Evolutionary conservation across 768 basidiomycete species (phyloP).

Genomic region (Xerocomellus chrysenteron): DNA sequence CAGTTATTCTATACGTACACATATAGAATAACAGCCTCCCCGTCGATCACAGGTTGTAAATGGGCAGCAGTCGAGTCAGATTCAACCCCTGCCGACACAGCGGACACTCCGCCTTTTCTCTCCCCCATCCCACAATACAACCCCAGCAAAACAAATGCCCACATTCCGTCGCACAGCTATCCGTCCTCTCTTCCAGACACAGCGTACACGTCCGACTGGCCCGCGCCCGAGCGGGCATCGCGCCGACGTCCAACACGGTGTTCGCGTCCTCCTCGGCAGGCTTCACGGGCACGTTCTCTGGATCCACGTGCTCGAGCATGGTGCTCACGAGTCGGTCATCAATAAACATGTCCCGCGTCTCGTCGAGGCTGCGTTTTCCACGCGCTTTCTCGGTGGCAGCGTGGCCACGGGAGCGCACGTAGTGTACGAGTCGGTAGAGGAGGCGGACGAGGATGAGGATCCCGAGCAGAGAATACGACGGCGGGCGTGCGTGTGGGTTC

Average conservation of each 20-base stretch:
- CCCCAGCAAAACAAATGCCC: slow-evolving; percentile 91
- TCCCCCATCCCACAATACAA: slow-evolving; percentile 85
- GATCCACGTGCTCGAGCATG: slow-evolving; percentile 49
- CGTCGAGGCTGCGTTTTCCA: slow-evolving; percentile 34
- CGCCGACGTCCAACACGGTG: slow-evolving; percentile 60
- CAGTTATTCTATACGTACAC: no score
- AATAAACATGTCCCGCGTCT: slow-evolving; percentile 43
- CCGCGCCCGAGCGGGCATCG: slow-evolving; percentile 52
- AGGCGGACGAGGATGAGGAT: slow-evolving; percentile 67
- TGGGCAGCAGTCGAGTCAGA: slow-evolving; percentile 67
- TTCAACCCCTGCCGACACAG: slow-evolving; percentile 77
- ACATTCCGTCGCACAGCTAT: slow-evolving; percentile 82
- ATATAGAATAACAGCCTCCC: no score
- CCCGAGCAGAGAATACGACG: slow-evolving; percentile 86
- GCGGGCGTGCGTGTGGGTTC: slow-evolving; percentile 69
- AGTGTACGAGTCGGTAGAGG: slow-evolving; percentile 55
- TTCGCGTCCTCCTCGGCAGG: slow-evolving; percentile 70
- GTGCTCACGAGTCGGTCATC: slow-evolving; percentile 62
- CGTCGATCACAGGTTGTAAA: slow-evolving; percentile 71
- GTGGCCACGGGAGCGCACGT: slow-evolving; percentile 37
- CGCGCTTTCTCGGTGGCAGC: slow-evolving; percentile 29
- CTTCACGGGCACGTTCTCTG: slow-evolving; percentile 52
- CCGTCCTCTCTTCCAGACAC: slow-evolving; percentile 81
- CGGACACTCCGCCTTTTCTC: slow-evolving; percentile 90
- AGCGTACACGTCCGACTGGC: slow-evolving; percentile 74